phyloP scores from a whole-genome alignment of 345 rosid genomes.

The Pistacia integerrima region DNA sequence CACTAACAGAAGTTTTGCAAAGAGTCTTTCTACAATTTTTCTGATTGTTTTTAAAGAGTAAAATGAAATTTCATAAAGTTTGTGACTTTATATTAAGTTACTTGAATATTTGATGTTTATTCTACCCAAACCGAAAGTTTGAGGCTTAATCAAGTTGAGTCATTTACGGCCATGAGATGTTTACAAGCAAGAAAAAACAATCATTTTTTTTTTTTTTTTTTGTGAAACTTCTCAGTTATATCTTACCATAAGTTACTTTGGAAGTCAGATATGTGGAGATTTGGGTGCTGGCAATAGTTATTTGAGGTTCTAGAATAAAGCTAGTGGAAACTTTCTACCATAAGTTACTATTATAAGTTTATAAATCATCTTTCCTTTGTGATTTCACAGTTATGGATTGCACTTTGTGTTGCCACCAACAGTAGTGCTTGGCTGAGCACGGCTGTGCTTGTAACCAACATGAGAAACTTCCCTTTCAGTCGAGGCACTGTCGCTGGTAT shows the following conservation, averaged over 20 bases:
- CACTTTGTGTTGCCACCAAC: constrained; percentile 59
- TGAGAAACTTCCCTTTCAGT: constrained; percentile 72
- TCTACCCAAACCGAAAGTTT: background rate
- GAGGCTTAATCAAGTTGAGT: background rate
- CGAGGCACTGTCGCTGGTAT: constrained; percentile 69
- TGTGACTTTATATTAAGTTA: background rate
- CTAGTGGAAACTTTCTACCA: no score
- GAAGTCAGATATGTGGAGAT: background rate
- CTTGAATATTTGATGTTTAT: background rate
- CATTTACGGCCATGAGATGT: background rate
- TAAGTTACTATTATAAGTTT: background rate
- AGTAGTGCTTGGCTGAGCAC: constrained; percentile 70
- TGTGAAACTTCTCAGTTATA: no score
- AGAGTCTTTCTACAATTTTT: background rate
- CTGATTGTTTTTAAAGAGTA: background rate
- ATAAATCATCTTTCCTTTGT: background rate
- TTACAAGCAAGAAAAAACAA: no score
- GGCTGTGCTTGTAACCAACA: constrained; percentile 66
- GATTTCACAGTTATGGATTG: constrained; percentile 58
- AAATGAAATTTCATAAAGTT: background rate
- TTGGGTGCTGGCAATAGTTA: background rate
- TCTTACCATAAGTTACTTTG: no score
- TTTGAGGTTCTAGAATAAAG: background rate
- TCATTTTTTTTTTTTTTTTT: no score
- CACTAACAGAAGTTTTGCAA: background rate